Percentiles rank a stretch among this genome's conserved stretches.
Conservation (phyloP, 2,329 filamentous ascomycete species). For the Bipolaris gigantea region DNA sequence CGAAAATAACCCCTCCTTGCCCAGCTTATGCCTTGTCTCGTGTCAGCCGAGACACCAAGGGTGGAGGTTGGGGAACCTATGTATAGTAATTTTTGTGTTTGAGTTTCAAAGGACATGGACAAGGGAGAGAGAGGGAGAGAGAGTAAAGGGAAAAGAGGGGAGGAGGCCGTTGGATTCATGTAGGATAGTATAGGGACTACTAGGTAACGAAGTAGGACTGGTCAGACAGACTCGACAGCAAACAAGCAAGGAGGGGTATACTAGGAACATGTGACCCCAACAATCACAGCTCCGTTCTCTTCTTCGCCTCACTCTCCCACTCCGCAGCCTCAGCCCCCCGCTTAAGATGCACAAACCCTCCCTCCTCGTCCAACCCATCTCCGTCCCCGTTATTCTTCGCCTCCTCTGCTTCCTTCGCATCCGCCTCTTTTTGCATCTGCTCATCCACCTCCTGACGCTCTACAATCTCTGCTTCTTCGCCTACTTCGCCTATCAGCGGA, state of each 20-base stretch:
- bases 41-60: too few species aligned
- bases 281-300: conserved; percentile 18
- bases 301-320: conserved; percentile 13
- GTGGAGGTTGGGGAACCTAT: too few species aligned
- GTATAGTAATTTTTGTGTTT: too few species aligned
- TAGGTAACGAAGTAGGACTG: not conserved
- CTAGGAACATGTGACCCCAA: not conserved
- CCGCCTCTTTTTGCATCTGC: conserved; percentile 25
- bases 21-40: too few species aligned
- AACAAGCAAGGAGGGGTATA: not conserved
- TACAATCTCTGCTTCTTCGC: conserved; percentile 40
- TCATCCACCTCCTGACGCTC: conserved; percentile 29
- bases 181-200: too few species aligned
- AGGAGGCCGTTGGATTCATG: too few species aligned
- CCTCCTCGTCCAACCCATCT: conserved; percentile 9
- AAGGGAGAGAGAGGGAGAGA: too few species aligned
- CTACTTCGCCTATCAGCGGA: conserved; percentile 26
- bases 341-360: conserved; percentile 24
- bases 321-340: conserved; percentile 8
- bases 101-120: too few species aligned
- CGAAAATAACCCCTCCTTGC: not conserved
- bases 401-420: conserved; percentile 9
- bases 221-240: not conserved
- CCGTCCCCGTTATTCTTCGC: not conserved
- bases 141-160: too few species aligned